phyloP scores from a whole-genome alignment of 306 rosid genomes.

The Dalbergia oliveri region DNA sequence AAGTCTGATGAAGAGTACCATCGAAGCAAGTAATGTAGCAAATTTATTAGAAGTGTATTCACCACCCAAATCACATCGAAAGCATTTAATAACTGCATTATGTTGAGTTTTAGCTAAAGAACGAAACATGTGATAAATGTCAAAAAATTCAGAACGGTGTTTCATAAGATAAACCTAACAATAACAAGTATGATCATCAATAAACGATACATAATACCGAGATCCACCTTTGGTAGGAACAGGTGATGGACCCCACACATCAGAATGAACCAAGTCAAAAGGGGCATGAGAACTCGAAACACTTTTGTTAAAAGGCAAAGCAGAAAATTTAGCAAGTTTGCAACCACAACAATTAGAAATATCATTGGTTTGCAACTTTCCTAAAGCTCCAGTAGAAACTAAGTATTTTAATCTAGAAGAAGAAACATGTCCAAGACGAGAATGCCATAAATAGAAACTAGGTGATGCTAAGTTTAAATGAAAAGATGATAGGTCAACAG shows the following conservation, averaged over 20 bases:
- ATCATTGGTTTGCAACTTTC: not conserved
- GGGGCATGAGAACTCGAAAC: too few species aligned
- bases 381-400: not conserved
- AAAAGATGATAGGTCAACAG: not conserved
- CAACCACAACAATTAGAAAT: slow-evolving; percentile 1
- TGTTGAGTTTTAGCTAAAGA: not conserved
- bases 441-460: not conserved
- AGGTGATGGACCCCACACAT: too few species aligned
- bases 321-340: not conserved
- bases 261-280: too few species aligned
- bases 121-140: not conserved
- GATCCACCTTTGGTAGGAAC: not conserved
- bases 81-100: not conserved
- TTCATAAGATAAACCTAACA: slow-evolving; percentile 1
- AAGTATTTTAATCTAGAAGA: not conserved
- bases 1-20: not conserved
- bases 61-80: not conserved
- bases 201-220: not conserved
- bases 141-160: not conserved
- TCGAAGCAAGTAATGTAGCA: not conserved
- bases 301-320: too few species aligned
- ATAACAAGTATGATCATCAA: not conserved
- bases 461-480: not conserved
- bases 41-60: not conserved
- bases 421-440: not conserved